Evolutionary conservation across 805 yeast species (phyloP), one percentile per base, ranked within the genome.

Genomic region (Torulaspora delbrueckii): DNA sequence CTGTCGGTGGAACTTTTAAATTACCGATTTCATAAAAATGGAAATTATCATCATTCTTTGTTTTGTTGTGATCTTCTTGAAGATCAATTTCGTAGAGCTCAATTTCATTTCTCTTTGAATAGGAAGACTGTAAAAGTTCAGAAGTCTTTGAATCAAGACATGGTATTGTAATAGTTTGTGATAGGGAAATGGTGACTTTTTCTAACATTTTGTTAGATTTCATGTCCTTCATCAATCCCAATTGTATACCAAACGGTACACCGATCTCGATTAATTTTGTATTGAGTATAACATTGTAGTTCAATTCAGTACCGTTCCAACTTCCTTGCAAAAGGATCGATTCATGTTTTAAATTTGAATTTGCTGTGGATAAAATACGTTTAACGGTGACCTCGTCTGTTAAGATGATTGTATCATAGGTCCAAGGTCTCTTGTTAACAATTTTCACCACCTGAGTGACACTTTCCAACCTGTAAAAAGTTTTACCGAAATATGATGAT

Each of bases 151-250:
- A 32, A 37, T 52, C 33, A 13, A 52, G 37, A 26, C 48, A 44
- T n/a, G 59, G 59, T 26, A 55, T 48, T 5, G 59, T 45, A 5
- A 45, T 31, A n/a, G 45, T 39, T 37, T 55, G 59, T 8, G 44
- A 23, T n/a, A 55, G 23, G 6, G 40, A 30, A 8, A 55, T 23
- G 14, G 48, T 26, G 6, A 52, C 23, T 12, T 36, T 42, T 2
- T 40, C 35, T 5, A 55, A 30, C 6, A 22, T 38, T 13, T 42
- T 40, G 6, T 38, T 34, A 2, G 47, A 45, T 18, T 40, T 14
- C 8, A 12, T 14, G 14, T 25, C 26, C 31, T 37, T 45, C 43
- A 42, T 34, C 25, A 53, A 24, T 12, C 46, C 47, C 16, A 48
- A 28, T 6, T 40, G 40, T 22, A 50, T 22, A 8, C 44, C 46